A percentile compares a stretch with the other conserved stretches of the same genome.
Conservation (phyloP, 1,139 yeast species). For the Hyphopichia pseudoburtonii region DNA sequence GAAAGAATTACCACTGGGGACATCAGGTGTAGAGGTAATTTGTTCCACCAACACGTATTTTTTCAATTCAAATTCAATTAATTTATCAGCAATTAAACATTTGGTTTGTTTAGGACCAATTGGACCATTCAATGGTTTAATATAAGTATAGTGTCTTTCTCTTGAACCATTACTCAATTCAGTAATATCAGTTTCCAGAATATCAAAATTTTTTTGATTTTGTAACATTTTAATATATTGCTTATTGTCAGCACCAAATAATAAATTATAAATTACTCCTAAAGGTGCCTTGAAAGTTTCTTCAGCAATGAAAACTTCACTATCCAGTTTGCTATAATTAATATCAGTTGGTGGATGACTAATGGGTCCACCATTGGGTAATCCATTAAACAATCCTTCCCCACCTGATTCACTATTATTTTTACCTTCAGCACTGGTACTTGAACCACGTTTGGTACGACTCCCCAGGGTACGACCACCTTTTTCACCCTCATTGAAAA, state of each 20-base stretch:
- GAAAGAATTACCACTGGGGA: conserved; percentile 88
- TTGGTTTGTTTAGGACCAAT: conserved; percentile 95
- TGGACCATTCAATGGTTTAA: conserved; percentile 77
- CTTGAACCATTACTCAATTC: conserved; percentile 29
- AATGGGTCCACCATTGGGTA: conserved; percentile 38
- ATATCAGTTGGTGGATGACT: conserved; percentile 38
- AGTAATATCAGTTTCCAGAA: conserved; percentile 52
- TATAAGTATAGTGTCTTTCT: conserved; percentile 65
- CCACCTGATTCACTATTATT: conserved; percentile 5
- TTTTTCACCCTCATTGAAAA: not conserved
- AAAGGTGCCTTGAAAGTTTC: conserved; percentile 72
- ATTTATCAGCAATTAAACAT: conserved; percentile 72
- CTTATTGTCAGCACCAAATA: conserved; percentile 73
- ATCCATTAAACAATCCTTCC: conserved; percentile 28
- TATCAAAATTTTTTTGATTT: conserved; percentile 71
- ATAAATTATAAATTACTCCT: conserved; percentile 67
- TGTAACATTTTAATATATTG: conserved; percentile 56
- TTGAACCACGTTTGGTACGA: conserved; percentile 1
- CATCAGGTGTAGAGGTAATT: conserved; percentile 83
- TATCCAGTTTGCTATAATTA: conserved; percentile 50
- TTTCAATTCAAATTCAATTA: conserved; percentile 63
- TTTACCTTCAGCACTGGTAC: not conserved
- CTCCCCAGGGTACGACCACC: not conserved
- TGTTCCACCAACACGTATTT: conserved; percentile 60
- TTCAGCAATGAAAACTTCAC: conserved; percentile 64